These are phyloP conservation scores for Globisporangium paroecandrum DNA, from an alignment of 352 stramenopile species.

Conservation along the genomic window DNA sequence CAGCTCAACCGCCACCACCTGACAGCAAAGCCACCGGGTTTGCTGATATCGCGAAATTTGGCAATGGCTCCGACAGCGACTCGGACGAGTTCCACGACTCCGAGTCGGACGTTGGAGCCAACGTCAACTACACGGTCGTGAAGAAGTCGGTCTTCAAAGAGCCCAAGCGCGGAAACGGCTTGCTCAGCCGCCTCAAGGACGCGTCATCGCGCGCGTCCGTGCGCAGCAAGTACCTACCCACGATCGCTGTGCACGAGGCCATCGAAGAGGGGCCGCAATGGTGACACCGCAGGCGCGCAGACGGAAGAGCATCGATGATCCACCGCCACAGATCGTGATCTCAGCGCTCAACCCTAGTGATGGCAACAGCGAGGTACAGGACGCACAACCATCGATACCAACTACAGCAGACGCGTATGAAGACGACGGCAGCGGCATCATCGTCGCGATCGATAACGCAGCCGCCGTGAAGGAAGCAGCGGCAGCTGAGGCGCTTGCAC, in stretches of 20 bases:
- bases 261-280: background rate
- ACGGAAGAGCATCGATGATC: background rate
- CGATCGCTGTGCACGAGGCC: background rate
- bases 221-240: constrained; percentile 27
- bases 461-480: background rate
- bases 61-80: constrained; percentile 8
- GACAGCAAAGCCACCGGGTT: background rate
- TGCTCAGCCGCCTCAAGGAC: constrained; percentile 33
- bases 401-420: constrained; percentile 5
- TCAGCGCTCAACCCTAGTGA: background rate
- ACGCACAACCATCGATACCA: background rate
- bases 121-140: constrained; percentile 36
- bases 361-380: background rate
- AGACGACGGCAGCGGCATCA: constrained; percentile 41
- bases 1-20: background rate
- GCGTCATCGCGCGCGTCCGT: constrained; percentile 18
- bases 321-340: constrained; percentile 16
- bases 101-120: constrained; percentile 12
- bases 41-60: background rate
- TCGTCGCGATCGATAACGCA: constrained; percentile 39
- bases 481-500: background rate
- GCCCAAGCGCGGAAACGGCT: constrained; percentile 15
- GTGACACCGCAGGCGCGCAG: background rate
- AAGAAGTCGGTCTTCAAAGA: constrained; percentile 74
- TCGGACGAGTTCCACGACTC: constrained; percentile 24